These are phyloP conservation scores for Geotrichum aggregatum DNA, from an alignment of 1,139 yeast genomes.

Conservation along the genomic window DNA sequence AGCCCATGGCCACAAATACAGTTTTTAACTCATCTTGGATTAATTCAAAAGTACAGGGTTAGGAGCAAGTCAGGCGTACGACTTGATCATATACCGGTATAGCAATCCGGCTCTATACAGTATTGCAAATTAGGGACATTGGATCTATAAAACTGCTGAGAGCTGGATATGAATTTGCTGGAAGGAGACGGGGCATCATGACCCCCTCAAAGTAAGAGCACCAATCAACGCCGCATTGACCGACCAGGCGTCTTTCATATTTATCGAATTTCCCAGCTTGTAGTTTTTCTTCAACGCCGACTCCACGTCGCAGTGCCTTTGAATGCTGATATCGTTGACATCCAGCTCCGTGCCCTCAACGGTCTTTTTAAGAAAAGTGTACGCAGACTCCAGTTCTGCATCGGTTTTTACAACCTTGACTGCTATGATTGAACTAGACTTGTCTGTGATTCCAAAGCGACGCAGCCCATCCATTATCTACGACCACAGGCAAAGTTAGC, in stretches of 20 bases:
- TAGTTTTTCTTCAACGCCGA: constrained; percentile 38
- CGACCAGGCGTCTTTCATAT: constrained; percentile 12
- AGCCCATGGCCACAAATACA: too few relatives aligned
- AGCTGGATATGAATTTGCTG: too few relatives aligned
- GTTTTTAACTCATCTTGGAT: too few relatives aligned
- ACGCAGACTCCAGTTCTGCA: constrained; percentile 11
- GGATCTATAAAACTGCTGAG: too few relatives aligned
- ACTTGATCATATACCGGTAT: too few relatives aligned
- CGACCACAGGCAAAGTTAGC: not conserved
- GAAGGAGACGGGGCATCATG: too few relatives aligned
- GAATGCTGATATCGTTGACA: constrained; percentile 38
- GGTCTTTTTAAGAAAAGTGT: constrained; percentile 17
- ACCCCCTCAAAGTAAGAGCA: constrained; percentile 21
- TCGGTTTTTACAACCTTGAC: constrained; percentile 36
- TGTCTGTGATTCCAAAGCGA: constrained; percentile 46
- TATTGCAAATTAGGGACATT: too few relatives aligned
- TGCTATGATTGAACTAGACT: constrained; percentile 37
- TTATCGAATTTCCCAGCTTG: constrained; percentile 28
- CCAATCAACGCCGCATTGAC: constrained; percentile 21
- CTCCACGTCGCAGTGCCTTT: constrained; percentile 35
- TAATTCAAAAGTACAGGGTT: too few relatives aligned
- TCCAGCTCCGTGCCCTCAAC: constrained; percentile 30
- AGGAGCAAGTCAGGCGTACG: too few relatives aligned
- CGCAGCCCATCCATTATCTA: constrained; percentile 46
- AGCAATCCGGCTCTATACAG: too few relatives aligned